These are phyloP conservation scores for Cyberlindnera bimundalis DNA, from an alignment of 805 yeast species.

Conservation along the genomic window DNA sequence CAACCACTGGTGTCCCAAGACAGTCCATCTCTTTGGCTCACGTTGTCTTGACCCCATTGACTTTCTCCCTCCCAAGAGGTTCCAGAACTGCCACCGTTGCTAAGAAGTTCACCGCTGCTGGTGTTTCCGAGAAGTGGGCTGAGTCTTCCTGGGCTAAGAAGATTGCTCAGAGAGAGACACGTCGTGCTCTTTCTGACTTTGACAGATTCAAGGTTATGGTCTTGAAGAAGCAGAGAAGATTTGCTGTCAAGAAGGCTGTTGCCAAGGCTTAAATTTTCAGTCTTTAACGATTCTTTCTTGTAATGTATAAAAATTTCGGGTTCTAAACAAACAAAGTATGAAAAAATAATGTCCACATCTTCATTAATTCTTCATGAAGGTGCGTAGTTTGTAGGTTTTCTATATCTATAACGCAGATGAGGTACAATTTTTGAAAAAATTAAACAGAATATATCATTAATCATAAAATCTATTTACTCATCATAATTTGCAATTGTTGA, in stretches of 20 bases:
- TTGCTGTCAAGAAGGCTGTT: conserved; percentile 90
- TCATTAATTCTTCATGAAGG: no score
- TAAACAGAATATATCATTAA: no score
- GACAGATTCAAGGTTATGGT: conserved; percentile 99
- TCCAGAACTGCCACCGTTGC: conserved; percentile 79
- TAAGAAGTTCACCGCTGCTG: conserved; percentile 93
- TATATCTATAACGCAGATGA: no score
- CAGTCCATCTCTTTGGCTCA: conserved; percentile 86
- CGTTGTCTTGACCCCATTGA: conserved; percentile 90
- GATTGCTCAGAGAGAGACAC: conserved; percentile 91
- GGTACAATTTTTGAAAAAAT: no score
- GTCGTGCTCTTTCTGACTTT: conserved; percentile 91
- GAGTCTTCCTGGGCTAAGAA: conserved; percentile 96
- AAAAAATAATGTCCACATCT: no score
- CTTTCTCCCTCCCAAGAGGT: conserved; percentile 91
- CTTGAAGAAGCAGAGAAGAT: conserved; percentile 96
- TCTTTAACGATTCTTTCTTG: conserved; percentile 10
- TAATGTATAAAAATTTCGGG: conserved; percentile 15
- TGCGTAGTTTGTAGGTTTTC: no score
- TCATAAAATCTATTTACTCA: conserved; percentile 1
- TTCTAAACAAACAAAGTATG: conserved; percentile 5
- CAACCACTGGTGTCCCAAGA: conserved; percentile 82
- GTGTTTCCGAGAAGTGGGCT: conserved; percentile 86
- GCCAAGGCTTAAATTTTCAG: conserved; percentile 75
- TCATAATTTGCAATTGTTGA: conserved; percentile 19